phyloP scores from a whole-genome alignment of 2,329 filamentous ascomycete genomes.

The Ceratocystis cubensis region DNA sequence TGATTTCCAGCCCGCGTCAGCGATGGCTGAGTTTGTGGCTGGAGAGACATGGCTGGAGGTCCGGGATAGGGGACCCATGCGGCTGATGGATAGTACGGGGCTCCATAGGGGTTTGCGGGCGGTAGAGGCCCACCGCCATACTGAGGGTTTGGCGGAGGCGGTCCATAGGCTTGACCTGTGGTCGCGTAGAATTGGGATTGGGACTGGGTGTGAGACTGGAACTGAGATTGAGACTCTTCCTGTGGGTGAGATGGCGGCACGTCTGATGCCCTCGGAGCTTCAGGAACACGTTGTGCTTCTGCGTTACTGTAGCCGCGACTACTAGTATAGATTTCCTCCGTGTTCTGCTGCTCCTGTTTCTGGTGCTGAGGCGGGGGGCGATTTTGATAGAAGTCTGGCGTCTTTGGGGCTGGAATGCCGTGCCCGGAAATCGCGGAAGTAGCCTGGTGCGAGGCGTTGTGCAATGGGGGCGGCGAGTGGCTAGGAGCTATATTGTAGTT shows the following conservation, averaged over 20 bases:
- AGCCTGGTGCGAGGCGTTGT: not conserved
- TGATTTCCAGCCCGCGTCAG: not conserved
- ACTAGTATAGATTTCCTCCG: not conserved
- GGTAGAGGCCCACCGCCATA: not conserved
- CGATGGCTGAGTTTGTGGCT: not conserved
- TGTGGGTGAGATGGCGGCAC: not conserved
- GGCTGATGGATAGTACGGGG: slow-evolving; percentile 2
- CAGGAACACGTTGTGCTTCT: not conserved
- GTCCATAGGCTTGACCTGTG: not conserved
- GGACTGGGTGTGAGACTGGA: not conserved
- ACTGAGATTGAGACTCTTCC: not conserved
- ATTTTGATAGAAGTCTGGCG: not conserved
- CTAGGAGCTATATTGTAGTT: not conserved
- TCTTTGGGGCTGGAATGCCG: not conserved
- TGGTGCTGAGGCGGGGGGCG: not conserved
- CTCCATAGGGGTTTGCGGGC: not conserved
- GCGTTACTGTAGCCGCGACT: not conserved
- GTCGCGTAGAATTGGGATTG: not conserved
- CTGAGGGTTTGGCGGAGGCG: not conserved
- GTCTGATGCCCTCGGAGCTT: not conserved
- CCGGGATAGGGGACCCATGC: not conserved
- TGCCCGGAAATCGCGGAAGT: not conserved
- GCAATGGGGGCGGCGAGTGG: not conserved
- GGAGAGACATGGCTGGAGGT: not conserved
- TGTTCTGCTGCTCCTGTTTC: not conserved